Conservation (phyloP, 75 land plant species). For the Picea sitchensis region DNA sequence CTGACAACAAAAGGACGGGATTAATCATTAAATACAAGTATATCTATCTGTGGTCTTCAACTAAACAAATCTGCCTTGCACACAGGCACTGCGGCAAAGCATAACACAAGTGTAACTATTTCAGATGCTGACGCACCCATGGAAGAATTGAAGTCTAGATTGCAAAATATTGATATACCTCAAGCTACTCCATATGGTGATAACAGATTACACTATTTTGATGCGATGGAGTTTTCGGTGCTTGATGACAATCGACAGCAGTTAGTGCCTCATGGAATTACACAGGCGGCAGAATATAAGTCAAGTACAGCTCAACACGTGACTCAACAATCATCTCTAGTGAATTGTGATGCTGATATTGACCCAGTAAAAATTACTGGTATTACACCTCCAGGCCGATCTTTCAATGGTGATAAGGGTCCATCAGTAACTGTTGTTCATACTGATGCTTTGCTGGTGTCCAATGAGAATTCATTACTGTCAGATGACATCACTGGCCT, state of each 20-base stretch:
- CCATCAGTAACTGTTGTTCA: not conserved
- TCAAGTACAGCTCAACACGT: not conserved
- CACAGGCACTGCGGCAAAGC: not conserved
- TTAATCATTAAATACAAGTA: not conserved
- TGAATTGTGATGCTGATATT: not conserved
- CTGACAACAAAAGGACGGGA: too few relatives aligned
- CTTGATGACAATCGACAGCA: not conserved
- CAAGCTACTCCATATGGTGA: not conserved
- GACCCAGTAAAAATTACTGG: too few relatives aligned
- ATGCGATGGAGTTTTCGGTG: not conserved
- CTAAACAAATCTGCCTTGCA: not conserved
- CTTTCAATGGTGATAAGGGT: not conserved
- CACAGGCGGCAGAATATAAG: not conserved
- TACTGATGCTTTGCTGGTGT: too few relatives aligned
- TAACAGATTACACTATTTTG: not conserved
- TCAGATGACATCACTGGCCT: too few relatives aligned
- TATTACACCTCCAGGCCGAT: slow-evolving; percentile 1
- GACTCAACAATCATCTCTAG: not conserved
- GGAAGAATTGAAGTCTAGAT: not conserved
- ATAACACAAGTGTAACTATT: not conserved
- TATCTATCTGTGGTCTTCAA: not conserved
- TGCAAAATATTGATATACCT: not conserved
- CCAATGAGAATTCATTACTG: too few relatives aligned
- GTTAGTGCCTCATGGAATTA: too few relatives aligned
- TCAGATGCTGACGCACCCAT: not conserved